Percentiles rank a stretch among this genome's conserved stretches.
Evolutionary conservation across 345 rosid genomes (phyloP).

Genomic region (Lenwebbia sp.): DNA sequence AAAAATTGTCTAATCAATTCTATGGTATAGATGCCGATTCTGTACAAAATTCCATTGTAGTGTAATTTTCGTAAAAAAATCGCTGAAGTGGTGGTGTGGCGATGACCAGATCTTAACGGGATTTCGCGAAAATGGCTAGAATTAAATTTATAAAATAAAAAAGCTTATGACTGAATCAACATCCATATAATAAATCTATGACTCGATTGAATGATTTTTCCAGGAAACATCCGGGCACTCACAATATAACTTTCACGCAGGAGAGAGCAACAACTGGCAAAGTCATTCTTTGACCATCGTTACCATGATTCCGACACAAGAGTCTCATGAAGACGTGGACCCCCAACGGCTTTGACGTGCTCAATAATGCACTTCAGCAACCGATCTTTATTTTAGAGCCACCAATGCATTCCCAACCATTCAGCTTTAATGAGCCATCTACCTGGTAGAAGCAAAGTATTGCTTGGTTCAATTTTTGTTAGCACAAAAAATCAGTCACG

Average conservation of each 20-base stretch:
- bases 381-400: background rate
- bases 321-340: background rate
- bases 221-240: background rate
- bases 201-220: background rate
- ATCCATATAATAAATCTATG: background rate
- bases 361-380: background rate
- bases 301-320: background rate
- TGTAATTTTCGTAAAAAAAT: too few species aligned
- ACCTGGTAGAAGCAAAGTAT: too few species aligned
- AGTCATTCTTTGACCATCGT: background rate
- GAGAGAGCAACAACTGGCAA: background rate
- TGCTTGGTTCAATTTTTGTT: background rate
- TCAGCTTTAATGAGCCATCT: background rate
- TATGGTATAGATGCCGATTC: background rate
- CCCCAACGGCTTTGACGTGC: background rate
- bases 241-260: background rate
- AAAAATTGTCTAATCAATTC: background rate
- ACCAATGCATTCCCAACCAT: background rate
- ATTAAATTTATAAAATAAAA: background rate
- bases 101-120: background rate
- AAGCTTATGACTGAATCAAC: background rate
- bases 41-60: too few species aligned
- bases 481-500: background rate
- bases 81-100: background rate
- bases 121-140: background rate